Percentiles rank a stretch among this genome's conserved stretches.
Evolutionary conservation across 2,329 filamentous ascomycete genomes (phyloP).

Genomic region (Lojkania enalia): DNA sequence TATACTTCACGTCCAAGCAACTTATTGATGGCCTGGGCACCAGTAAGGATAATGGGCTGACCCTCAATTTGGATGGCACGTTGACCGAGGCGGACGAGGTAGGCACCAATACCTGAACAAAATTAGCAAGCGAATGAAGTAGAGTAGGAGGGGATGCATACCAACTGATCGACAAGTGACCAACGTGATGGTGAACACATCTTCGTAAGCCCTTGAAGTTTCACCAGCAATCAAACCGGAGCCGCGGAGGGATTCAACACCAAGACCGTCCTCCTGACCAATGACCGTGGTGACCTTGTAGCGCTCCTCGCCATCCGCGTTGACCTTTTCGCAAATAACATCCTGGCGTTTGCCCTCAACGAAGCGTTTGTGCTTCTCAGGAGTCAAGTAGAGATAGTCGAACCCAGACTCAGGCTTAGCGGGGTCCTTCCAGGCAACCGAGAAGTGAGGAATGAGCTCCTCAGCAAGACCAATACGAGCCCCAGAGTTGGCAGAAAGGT

Average conservation of each 20-base stretch:
- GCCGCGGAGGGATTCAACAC: slow-evolving; percentile 95
- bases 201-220: slow-evolving; percentile 94
- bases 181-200: slow-evolving; percentile 97
- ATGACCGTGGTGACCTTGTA: slow-evolving; percentile 94
- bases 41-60: slow-evolving; percentile 97
- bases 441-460: slow-evolving; percentile 96
- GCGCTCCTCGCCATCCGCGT: slow-evolving; percentile 84
- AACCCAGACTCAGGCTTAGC: slow-evolving; percentile 84
- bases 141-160: slow-evolving; percentile 40
- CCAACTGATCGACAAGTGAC: slow-evolving; percentile 98
- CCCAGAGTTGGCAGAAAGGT: slow-evolving; percentile 98
- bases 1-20: slow-evolving; percentile 97
- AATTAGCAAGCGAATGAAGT: slow-evolving; percentile 37
- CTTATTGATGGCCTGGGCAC: slow-evolving; percentile 97
- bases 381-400: slow-evolving; percentile 94
- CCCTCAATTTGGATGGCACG: slow-evolving; percentile 98
- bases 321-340: slow-evolving; percentile 85
- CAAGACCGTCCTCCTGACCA: slow-evolving; percentile 91
- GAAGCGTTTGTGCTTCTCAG: slow-evolving; percentile 83
- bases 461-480: slow-evolving; percentile 95
- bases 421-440: slow-evolving; percentile 91
- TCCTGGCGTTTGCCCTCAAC: slow-evolving; percentile 73
- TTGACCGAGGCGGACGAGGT: slow-evolving; percentile 96
- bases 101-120: slow-evolving; percentile 83
- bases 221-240: slow-evolving; percentile 98